Evolutionary conservation across 148 eudicot species (phyloP), one percentile per base, ranked within the genome.

Genomic region (Camellia granthamiana): DNA sequence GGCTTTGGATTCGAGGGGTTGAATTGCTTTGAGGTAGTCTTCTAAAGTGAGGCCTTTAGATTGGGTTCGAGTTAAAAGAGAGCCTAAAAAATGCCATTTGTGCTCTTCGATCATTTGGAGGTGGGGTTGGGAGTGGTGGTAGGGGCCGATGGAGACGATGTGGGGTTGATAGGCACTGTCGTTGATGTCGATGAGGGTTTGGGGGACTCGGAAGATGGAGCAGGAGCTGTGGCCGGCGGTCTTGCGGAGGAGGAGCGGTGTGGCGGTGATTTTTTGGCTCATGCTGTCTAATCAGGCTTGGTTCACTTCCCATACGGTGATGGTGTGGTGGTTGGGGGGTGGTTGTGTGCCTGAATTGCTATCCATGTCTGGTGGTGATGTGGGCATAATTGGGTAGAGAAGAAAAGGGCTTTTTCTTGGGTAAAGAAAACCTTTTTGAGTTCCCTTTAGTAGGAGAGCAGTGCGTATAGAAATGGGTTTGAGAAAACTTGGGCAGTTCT

Each of bases 81-180:
- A n/a, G n/a, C n/a, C n/a, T n/a, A n/a, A n/a, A n/a, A n/a, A n/a
- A n/a, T n/a, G n/a, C n/a, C n/a, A n/a, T n/a, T n/a, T n/a, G n/a
- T n/a, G n/a, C n/a, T n/a, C n/a, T n/a, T n/a, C n/a, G n/a, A n/a
- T n/a, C n/a, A n/a, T n/a, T n/a, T n/a, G n/a, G n/a, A n/a, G n/a
- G n/a, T n/a, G n/a, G n/a, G n/a, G n/a, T n/a, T n/a, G n/a, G n/a
- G n/a, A n/a, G n/a, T n/a, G n/a, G n/a, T n/a, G n/a, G 83, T 82
- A 87, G 0, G 98, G 98, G 5, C 98, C 98, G 43, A 93, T 82
- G 1, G 97, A 92, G 80, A 93, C 85, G 7, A 93, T 88, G 68
- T 85, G 85, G 0, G 98, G 98, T 15, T 85, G 81, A 79, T 93
- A 91, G 38, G 89, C 81, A 30, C 65, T 56, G 13, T 85, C 89